A percentile compares a stretch with the other conserved stretches of the same genome.
phyloP scores from a whole-genome alignment of 257 asterid species.

The Nemophila menziesii region DNA sequence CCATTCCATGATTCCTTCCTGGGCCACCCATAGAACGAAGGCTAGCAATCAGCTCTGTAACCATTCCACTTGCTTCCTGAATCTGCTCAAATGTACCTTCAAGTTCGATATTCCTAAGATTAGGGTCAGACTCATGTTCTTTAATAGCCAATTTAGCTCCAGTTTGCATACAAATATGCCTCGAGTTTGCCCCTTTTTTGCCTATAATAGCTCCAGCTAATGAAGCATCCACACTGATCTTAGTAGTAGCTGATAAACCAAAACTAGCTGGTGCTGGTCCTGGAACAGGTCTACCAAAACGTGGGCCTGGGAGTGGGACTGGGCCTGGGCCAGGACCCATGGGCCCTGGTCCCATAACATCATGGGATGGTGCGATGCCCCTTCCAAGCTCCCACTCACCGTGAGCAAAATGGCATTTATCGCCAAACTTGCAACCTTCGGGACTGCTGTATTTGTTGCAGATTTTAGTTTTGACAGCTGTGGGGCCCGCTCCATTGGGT shows the following conservation, averaged over 20 bases:
- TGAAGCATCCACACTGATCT: constrained; percentile 74
- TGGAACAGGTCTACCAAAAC: constrained; percentile 32
- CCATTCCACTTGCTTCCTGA: constrained; percentile 66
- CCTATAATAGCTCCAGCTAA: constrained; percentile 89
- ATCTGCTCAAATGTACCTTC: constrained; percentile 84
- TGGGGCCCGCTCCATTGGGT: constrained; percentile 43
- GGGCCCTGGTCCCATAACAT: constrained; percentile 44
- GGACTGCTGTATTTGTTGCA: constrained; percentile 70
- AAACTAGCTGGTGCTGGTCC: constrained; percentile 48
- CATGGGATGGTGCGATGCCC: constrained; percentile 34
- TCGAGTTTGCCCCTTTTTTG: constrained; percentile 81
- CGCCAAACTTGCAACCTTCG: constrained; percentile 89
- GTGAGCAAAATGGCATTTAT: constrained; percentile 83
- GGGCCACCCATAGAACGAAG: constrained; percentile 32
- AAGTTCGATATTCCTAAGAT: constrained; percentile 67
- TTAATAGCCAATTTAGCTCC: constrained; percentile 66
- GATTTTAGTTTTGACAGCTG: constrained; percentile 47
- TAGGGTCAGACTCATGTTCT: constrained; percentile 66
- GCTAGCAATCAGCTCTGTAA: constrained; percentile 51
- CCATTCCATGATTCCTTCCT: constrained; percentile 19
- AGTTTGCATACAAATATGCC: constrained; percentile 75
- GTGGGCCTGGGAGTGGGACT: no score
- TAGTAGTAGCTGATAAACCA: constrained; percentile 71
- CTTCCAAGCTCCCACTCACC: constrained; percentile 90
- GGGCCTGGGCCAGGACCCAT: constrained; percentile 30